These are phyloP conservation scores for Candida arabinofermentans DNA, from an alignment of 805 yeast species.

Conservation along the genomic window DNA sequence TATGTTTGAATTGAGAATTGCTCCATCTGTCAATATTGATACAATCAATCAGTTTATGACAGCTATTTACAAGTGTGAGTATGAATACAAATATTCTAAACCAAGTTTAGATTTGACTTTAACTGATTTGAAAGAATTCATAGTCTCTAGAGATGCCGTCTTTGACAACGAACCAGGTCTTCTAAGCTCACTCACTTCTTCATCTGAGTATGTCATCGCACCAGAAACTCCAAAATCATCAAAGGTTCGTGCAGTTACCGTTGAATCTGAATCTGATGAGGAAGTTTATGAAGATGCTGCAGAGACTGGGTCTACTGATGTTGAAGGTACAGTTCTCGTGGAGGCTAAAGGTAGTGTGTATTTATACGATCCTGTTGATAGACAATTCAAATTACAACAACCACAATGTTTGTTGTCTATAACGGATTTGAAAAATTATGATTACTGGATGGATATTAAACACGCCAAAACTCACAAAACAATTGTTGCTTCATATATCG, in stretches of 20 bases:
- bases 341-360: slow-evolving; percentile 37
- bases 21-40: slow-evolving; percentile 48
- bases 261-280: slow-evolving; percentile 24
- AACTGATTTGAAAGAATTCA: slow-evolving; percentile 55
- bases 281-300: slow-evolving; percentile 28
- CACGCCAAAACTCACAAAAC: slow-evolving; percentile 20
- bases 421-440: slow-evolving; percentile 44
- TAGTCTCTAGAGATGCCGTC: slow-evolving; percentile 32
- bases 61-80: slow-evolving; percentile 63
- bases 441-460: slow-evolving; percentile 48
- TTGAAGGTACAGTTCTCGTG: slow-evolving; percentile 12
- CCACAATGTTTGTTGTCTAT: slow-evolving; percentile 34
- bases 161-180: slow-evolving; percentile 21
- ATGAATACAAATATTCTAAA: slow-evolving; percentile 66
- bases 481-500: slow-evolving; percentile 39
- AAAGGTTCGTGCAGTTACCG: not conserved
- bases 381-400: slow-evolving; percentile 43
- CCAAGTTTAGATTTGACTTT: slow-evolving; percentile 43
- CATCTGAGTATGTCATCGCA: slow-evolving; percentile 8
- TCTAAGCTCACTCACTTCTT: slow-evolving; percentile 13
- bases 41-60: slow-evolving; percentile 61
- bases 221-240: slow-evolving; percentile 1
- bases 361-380: slow-evolving; percentile 50
- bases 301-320: slow-evolving; percentile 21
- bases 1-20: slow-evolving; percentile 73